These are phyloP conservation scores for Jasminum sambac DNA, from an alignment of 257 asterid genomes.

Conservation along the genomic window DNA sequence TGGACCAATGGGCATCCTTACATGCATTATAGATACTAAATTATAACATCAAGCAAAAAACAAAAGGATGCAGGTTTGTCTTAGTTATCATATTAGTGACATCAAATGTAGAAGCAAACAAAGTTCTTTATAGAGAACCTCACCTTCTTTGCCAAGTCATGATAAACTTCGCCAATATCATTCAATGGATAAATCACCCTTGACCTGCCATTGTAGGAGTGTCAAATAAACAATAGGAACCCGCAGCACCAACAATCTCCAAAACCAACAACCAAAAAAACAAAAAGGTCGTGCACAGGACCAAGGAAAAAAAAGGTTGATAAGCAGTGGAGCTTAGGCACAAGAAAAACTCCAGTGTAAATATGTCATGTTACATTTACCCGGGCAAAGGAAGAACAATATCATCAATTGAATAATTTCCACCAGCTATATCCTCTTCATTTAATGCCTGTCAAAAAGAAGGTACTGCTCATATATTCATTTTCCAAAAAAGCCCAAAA, in stretches of 20 bases:
- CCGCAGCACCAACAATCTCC: constrained; percentile 7
- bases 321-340: constrained; percentile 6
- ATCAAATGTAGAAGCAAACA: background rate
- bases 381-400: constrained; percentile 97
- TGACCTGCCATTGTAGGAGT: constrained; percentile 56
- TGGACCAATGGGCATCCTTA: background rate
- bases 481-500: constrained; percentile 5
- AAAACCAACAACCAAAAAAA: background rate
- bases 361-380: constrained; percentile 42
- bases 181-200: constrained; percentile 78
- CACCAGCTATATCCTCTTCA: constrained; percentile 74
- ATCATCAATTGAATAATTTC: constrained; percentile 63
- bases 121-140: constrained; percentile 21
- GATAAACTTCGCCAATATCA: constrained; percentile 71
- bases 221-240: constrained; percentile 19
- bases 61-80: background rate
- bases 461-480: constrained; percentile 19
- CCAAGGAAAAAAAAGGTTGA: constrained; percentile 6
- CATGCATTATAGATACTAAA: constrained; percentile 10
- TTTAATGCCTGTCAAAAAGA: constrained; percentile 53
- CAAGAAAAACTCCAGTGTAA: constrained; percentile 12
- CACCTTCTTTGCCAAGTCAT: constrained; percentile 76
- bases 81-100: constrained; percentile 3
- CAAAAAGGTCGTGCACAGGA: background rate
- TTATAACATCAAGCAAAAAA: background rate